These are phyloP conservation scores for Poa pratensis DNA, from an alignment of 176 grass and related monocot species.

Conservation along the genomic window DNA sequence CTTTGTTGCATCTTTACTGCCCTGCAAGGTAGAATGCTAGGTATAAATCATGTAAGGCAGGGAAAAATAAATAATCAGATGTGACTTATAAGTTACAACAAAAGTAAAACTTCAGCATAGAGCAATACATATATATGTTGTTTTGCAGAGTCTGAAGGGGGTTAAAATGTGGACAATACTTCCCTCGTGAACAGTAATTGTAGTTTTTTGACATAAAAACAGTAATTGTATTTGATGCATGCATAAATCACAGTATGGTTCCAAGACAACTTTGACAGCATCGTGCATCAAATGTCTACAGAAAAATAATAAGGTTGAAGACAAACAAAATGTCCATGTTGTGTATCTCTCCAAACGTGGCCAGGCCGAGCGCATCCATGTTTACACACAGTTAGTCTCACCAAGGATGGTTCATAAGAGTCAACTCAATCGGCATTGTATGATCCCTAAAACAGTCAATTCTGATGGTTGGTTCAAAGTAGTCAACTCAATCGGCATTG, in stretches of 20 bases:
- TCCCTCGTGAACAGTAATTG: background rate
- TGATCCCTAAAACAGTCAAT: background rate
- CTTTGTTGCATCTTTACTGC: slow-evolving; percentile 51
- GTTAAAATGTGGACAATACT: slow-evolving; percentile 24
- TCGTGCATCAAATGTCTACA: background rate
- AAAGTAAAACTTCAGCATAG: background rate
- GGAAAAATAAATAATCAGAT: slow-evolving; percentile 17
- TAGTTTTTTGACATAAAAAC: background rate
- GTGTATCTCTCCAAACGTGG: background rate
- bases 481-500: background rate
- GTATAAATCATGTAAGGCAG: slow-evolving; percentile 32
- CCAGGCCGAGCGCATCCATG: background rate
- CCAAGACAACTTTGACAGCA: slow-evolving; percentile 7
- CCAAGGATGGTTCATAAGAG: slow-evolving; percentile 18
- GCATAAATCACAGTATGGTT: slow-evolving; percentile 29
- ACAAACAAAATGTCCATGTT: background rate
- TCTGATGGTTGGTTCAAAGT: slow-evolving; percentile 11
- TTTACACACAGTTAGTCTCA: slow-evolving; percentile 10
- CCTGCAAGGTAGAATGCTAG: slow-evolving; percentile 40
- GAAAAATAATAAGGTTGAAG: slow-evolving; percentile 25
- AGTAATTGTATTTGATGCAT: slow-evolving; percentile 6
- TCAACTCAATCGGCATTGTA: background rate
- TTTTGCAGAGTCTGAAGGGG: background rate
- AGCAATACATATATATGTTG: background rate
- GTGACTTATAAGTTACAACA: background rate